Percentiles rank a stretch among this genome's conserved stretches.
Evolutionary conservation across 1,139 yeast species (phyloP).

Genomic region (Scheffersomyces titani): DNA sequence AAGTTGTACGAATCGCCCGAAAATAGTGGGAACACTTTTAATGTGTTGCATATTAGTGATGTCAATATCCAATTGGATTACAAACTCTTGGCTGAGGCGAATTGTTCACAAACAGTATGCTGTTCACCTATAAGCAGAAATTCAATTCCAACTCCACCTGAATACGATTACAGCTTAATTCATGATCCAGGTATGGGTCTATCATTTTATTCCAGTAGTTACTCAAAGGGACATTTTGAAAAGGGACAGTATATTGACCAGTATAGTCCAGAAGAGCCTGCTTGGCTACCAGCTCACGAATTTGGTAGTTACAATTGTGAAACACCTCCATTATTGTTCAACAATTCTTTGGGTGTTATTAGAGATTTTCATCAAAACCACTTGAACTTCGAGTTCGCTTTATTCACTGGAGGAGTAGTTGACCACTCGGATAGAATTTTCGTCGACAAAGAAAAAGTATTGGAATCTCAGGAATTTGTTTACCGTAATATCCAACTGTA

Average conservation of each 20-base stretch:
- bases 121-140: constrained; percentile 24
- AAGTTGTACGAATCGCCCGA: constrained; percentile 29
- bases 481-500: constrained; percentile 24
- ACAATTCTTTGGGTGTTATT: constrained; percentile 27
- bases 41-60: constrained; percentile 32
- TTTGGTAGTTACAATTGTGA: constrained; percentile 35
- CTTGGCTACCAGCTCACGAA: constrained; percentile 30
- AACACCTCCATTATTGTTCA: constrained; percentile 27
- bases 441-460: constrained; percentile 15
- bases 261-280: constrained; percentile 11
- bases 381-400: constrained; percentile 28
- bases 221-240: constrained; percentile 21
- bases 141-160: constrained; percentile 9
- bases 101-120: constrained; percentile 31
- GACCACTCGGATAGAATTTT: constrained; percentile 24
- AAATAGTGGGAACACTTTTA: constrained; percentile 17
- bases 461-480: constrained; percentile 16
- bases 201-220: constrained; percentile 26
- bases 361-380: constrained; percentile 24
- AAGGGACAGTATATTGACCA: constrained; percentile 25
- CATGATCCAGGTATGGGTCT: constrained; percentile 13
- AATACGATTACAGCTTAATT: constrained; percentile 17
- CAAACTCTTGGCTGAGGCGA: constrained; percentile 26
- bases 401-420: constrained; percentile 33
- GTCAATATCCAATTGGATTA: constrained; percentile 27